Evolutionary conservation across 2,329 filamentous ascomycete species (phyloP), one percentile per base, ranked within the genome.

Genomic region (Acarospora socialis): DNA sequence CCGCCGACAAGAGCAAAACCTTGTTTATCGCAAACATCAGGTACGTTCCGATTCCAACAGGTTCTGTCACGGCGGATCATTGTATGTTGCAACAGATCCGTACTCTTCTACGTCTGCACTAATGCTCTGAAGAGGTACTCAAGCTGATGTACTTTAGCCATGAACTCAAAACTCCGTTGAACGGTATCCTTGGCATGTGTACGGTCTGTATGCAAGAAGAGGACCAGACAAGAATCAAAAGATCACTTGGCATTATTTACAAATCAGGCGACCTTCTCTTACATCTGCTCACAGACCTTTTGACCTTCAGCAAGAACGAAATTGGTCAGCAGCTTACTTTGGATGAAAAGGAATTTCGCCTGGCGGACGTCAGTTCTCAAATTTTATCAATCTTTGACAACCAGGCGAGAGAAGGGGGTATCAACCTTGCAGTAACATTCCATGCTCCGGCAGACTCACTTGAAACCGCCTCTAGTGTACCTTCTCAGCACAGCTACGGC

Each of bases 21-120:
- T 65, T 95, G 6, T 95, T 95, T 59, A 92, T 98, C 41, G 90
- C 90, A 12, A 95, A 95, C 46, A 93, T 95, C 30, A n/a, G n/a
- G n/a, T n/a, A n/a, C n/a, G n/a, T n/a, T n/a, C n/a, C n/a, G n/a
- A n/a, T n/a, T n/a, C n/a, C n/a, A n/a, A n/a, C n/a, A n/a, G n/a
- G n/a, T n/a, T n/a, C n/a, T n/a, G n/a, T n/a, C n/a, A n/a, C n/a
- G n/a, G n/a, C n/a, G n/a, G n/a, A n/a, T n/a, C n/a, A n/a, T n/a
- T n/a, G n/a, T n/a, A n/a, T n/a, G n/a, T n/a, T n/a, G n/a, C n/a
- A n/a, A n/a, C n/a, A n/a, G n/a, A n/a, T n/a, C n/a, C n/a, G n/a
- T n/a, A n/a, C n/a, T n/a, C n/a, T n/a, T n/a, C n/a, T n/a, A n/a
- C n/a, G n/a, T n/a, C n/a, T n/a, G n/a, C n/a, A n/a, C n/a, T n/a